A percentile compares a stretch with the other conserved stretches of the same genome.
These are phyloP conservation scores for Fraxinus greggii DNA, from an alignment of 305 asterid genomes.

Conservation along the genomic window DNA sequence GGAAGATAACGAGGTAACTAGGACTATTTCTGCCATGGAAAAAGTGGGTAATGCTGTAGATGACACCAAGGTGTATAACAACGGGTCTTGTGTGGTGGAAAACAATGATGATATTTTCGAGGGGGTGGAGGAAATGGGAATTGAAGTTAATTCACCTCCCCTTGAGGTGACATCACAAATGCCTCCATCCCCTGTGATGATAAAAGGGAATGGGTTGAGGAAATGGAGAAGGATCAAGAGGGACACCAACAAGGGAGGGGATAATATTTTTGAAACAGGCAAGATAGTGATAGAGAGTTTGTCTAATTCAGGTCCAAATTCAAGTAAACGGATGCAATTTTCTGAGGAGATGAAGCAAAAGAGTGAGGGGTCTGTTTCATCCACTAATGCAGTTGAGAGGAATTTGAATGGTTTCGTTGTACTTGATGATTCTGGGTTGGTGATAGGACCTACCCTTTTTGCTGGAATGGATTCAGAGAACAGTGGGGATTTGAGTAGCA, in stretches of 20 bases:
- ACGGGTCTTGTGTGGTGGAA: conserved; percentile 26
- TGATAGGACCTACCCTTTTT: conserved; percentile 27
- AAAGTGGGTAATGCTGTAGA: conserved; percentile 25
- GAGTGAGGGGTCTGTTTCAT: conserved; percentile 57
- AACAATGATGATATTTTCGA: background rate
- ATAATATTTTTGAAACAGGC: conserved; percentile 22
- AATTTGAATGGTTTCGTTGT: conserved; percentile 33
- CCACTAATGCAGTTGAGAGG: conserved; percentile 38
- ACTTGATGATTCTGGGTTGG: conserved; percentile 32
- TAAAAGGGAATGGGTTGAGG: conserved; percentile 44
- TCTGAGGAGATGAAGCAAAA: conserved; percentile 42
- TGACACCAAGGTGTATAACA: conserved; percentile 19
- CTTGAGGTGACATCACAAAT: background rate
- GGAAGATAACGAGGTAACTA: conserved; percentile 33
- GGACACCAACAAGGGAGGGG: conserved; percentile 27
- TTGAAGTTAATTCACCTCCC: conserved; percentile 21
- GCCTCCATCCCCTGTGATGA: conserved; percentile 21
- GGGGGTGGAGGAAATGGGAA: conserved; percentile 17
- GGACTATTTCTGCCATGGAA: conserved; percentile 5
- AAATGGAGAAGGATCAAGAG: conserved; percentile 53
- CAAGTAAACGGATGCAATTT: conserved; percentile 34
- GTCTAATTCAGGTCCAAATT: conserved; percentile 23
- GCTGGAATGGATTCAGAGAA: conserved; percentile 59
- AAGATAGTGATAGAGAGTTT: conserved; percentile 36
- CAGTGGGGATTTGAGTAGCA: conserved; percentile 75